Evolutionary conservation across 768 basidiomycete species (phyloP), one percentile per base, ranked within the genome.

Genomic region (Boletales sp.): DNA sequence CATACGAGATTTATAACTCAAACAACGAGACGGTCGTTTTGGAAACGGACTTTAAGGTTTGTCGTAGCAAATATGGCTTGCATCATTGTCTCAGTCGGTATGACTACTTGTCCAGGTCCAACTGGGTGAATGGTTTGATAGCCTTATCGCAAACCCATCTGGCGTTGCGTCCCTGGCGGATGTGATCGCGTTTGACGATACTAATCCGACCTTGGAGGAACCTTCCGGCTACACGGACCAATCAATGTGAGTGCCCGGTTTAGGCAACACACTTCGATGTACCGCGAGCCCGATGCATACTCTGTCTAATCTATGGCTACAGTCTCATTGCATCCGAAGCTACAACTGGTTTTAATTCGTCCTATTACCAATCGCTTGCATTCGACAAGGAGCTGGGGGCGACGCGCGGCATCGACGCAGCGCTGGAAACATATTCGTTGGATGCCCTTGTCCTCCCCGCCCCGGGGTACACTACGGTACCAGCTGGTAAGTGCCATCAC

Each of bases 161-260:
- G 81, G 81, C 1, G 83, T 85, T n/a, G 65, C 72, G 36, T 80
- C 66, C 21, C 71, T 86, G 10, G 81, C 76, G 6, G 80, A 82
- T 48, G 59, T 85, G 27, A 84, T 85, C 36, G 58, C 61, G 24
- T 85, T 83, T 65, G 73, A 86, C 57, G 61, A 72, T 36, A 70
- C 68, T 5, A 73, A 85, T 50, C 72, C 78, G 5, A 63, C 67
- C 8, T 68, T 81, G 18, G 83, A 85, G 56, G 64, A 69, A 9
- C 58, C 68, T n/a, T 46, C 68, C 2, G 60, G 61, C 51, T 74
- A 70, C 49, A 60, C 63, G 0, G 59, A 56, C 29, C 73, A 74
- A 43, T 66, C 66, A 5, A 46, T 42, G 73, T 72, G 56, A 30
- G 68, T 73, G 7, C 61, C 71, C 39, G 60, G 69, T 15, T 6